Evolutionary conservation across 306 rosid species (phyloP).

Genomic region (Vigna mungo): DNA sequence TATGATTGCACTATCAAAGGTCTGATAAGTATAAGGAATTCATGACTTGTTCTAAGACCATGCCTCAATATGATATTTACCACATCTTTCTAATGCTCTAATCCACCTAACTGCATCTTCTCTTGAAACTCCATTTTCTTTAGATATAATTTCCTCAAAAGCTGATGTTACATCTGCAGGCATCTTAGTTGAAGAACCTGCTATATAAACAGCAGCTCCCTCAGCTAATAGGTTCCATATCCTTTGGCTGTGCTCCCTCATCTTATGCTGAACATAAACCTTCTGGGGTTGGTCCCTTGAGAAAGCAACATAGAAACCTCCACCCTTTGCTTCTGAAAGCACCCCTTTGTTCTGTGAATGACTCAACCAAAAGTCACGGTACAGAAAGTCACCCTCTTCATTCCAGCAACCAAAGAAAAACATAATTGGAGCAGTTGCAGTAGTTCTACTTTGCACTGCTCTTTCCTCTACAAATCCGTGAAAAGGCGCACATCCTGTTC

Average conservation of each 20-base stretch:
- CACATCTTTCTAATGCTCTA: constrained; percentile 70
- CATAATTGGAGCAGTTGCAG: constrained; percentile 69
- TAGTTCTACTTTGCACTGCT: constrained; percentile 60
- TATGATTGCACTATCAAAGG: background rate
- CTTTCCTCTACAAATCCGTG: constrained; percentile 89
- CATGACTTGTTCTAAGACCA: constrained; percentile 58
- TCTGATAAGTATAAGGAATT: background rate
- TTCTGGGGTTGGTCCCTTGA: constrained; percentile 85
- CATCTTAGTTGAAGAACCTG: constrained; percentile 96
- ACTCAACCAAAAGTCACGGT: constrained; percentile 77
- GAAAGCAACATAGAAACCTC: constrained; percentile 89
- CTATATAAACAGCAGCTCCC: constrained; percentile 85
- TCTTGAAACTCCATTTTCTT: constrained; percentile 65
- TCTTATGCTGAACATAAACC: constrained; percentile 92
- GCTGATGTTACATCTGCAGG: constrained; percentile 82
- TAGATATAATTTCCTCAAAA: constrained; percentile 73
- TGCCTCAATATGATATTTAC: constrained; percentile 82
- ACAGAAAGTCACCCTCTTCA: constrained; percentile 73
- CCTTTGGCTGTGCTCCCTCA: constrained; percentile 69
- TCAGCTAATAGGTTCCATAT: constrained; percentile 73
- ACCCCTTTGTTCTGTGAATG: constrained; percentile 66
- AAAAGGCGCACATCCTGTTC: constrained; percentile 96
- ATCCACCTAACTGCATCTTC: constrained; percentile 82
- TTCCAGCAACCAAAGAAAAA: constrained; percentile 91
- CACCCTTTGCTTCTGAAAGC: constrained; percentile 81